These are phyloP conservation scores for Xylaria sp. DNA, from an alignment of 2,329 filamentous ascomycete genomes.

Conservation along the genomic window DNA sequence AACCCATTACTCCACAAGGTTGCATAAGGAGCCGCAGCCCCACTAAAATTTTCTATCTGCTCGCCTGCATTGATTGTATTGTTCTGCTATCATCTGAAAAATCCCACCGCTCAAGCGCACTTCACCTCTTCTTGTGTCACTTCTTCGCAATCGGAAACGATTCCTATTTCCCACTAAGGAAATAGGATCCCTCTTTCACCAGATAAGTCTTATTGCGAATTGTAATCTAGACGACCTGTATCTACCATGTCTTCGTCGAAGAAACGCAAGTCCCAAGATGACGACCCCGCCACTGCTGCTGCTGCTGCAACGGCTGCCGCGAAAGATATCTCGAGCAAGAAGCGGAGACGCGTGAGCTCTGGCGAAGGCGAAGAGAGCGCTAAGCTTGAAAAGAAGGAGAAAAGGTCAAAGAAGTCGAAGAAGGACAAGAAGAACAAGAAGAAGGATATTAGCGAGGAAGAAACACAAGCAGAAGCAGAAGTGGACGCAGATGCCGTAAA, in stretches of 20 bases:
- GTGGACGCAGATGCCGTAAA: slow-evolving; percentile 38
- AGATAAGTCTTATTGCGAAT: not conserved
- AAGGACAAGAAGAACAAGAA: slow-evolving; percentile 36
- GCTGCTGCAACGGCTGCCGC: slow-evolving; percentile 7
- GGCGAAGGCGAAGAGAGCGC: slow-evolving; percentile 17
- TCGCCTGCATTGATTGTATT: not conserved
- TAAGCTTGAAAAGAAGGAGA: slow-evolving; percentile 24
- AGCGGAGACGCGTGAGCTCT: slow-evolving; percentile 45
- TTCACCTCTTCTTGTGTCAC: not conserved
- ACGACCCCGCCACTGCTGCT: slow-evolving; percentile 38
- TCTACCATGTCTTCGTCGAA: slow-evolving; percentile 39
- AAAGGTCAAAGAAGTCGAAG: slow-evolving; percentile 24
- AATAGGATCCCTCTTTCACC: not conserved
- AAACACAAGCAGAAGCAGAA: slow-evolving; percentile 37
- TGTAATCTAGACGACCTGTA: not conserved
- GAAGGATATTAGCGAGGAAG: slow-evolving; percentile 35
- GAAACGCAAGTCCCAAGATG: slow-evolving; percentile 47
- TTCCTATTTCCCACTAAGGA: not conserved
- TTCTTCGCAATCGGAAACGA: not conserved
- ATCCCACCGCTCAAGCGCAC: not conserved
- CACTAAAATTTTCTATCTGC: slow-evolving; percentile 62
- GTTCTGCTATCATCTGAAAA: not conserved
- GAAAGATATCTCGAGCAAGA: slow-evolving; percentile 41
- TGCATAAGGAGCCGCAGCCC: slow-evolving; percentile 46
- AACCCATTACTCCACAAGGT: slow-evolving; percentile 29